These are phyloP conservation scores for Aspergillus intermedius DNA, from an alignment of 2,329 filamentous ascomycete species.

Conservation along the genomic window DNA sequence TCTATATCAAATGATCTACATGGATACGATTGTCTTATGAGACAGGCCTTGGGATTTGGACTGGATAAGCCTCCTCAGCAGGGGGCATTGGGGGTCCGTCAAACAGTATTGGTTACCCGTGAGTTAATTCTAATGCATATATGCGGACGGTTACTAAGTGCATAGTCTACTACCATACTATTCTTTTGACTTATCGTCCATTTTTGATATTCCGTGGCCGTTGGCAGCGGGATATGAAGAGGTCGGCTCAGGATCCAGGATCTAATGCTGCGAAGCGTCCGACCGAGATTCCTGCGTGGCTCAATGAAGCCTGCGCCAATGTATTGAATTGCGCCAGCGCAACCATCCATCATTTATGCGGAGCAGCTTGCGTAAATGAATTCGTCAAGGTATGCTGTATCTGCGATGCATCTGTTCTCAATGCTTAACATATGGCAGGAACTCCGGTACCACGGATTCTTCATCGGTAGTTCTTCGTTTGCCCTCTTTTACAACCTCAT, in stretches of 20 bases:
- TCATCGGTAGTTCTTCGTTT: constrained; percentile 38
- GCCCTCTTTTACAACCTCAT: constrained; percentile 40
- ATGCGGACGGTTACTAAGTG: not conserved
- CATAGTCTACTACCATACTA: constrained; percentile 41
- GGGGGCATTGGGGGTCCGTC: constrained; percentile 35
- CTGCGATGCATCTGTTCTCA: no score
- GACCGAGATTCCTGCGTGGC: constrained; percentile 30
- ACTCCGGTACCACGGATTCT: constrained; percentile 41
- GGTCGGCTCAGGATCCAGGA: constrained; percentile 5
- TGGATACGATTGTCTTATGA: constrained; percentile 19
- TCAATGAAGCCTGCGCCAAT: constrained; percentile 41
- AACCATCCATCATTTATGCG: constrained; percentile 36
- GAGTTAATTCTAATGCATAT: constrained; percentile 10
- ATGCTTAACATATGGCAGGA: constrained; percentile 22
- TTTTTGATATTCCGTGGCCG: constrained; percentile 42
- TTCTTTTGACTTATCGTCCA: constrained; percentile 40
- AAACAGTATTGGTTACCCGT: constrained; percentile 38
- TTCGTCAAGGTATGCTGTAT: constrained; percentile 29
- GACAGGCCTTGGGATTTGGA: constrained; percentile 25
- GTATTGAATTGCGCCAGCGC: constrained; percentile 37
- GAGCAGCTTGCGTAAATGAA: constrained; percentile 35
- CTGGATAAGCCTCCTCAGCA: constrained; percentile 31
- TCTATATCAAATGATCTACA: constrained; percentile 28
- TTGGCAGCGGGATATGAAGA: constrained; percentile 28
- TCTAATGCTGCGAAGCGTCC: constrained; percentile 10